A percentile compares a stretch with the other conserved stretches of the same genome.
phyloP scores from a whole-genome alignment of 2,329 filamentous ascomycete genomes.

The Trichophyton simii region DNA sequence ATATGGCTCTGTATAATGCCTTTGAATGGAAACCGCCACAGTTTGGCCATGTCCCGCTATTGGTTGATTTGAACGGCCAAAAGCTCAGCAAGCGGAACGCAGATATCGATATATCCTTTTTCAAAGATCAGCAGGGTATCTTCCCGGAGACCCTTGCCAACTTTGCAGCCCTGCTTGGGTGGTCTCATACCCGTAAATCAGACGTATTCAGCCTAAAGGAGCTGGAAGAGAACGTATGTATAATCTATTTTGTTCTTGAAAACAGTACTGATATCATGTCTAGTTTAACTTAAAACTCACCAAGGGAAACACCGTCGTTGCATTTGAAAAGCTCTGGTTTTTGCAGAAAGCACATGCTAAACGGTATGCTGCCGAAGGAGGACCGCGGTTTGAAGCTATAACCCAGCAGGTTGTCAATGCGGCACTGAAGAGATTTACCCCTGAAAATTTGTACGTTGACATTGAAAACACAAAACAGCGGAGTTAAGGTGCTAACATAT shows the following conservation, averaged over 20 bases:
- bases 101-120: slow-evolving; percentile 48
- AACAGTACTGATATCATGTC: neutral
- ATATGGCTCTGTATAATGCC: slow-evolving; percentile 60
- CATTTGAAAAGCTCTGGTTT: slow-evolving; percentile 65
- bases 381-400: slow-evolving; percentile 31
- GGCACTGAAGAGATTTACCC: slow-evolving; percentile 17
- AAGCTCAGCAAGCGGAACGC: slow-evolving; percentile 82
- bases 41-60: slow-evolving; percentile 71
- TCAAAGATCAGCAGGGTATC: slow-evolving; percentile 44
- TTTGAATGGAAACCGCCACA: slow-evolving; percentile 60
- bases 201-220: slow-evolving; percentile 61
- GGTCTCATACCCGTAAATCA: slow-evolving; percentile 56
- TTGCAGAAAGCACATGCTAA: slow-evolving; percentile 62
- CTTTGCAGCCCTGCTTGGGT: slow-evolving; percentile 75
- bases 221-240: slow-evolving; percentile 53
- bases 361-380: slow-evolving; percentile 35
- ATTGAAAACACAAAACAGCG: neutral
- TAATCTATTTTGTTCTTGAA: neutral
- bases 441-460: slow-evolving; percentile 22
- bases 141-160: slow-evolving; percentile 58
- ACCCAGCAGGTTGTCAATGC: slow-evolving; percentile 23
- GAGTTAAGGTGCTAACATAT: neutral
- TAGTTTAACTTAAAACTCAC: slow-evolving; percentile 81
- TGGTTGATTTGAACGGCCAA: slow-evolving; percentile 54
- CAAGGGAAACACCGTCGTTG: slow-evolving; percentile 74